These are phyloP conservation scores for Multifurca ochricompacta DNA, from an alignment of 768 basidiomycete genomes.

Conservation along the genomic window DNA sequence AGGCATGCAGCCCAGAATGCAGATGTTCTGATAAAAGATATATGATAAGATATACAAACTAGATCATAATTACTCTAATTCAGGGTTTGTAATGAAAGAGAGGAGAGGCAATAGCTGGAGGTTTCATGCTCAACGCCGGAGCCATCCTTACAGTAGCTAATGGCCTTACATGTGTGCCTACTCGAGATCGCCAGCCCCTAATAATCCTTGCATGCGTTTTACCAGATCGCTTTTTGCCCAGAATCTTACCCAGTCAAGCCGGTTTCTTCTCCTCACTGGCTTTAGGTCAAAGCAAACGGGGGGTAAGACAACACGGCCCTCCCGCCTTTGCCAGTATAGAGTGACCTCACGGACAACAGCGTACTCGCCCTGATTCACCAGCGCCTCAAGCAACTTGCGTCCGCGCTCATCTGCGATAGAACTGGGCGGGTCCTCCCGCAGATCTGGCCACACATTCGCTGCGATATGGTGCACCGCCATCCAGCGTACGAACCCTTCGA, in stretches of 20 bases:
- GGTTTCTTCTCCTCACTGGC: conserved; percentile 12
- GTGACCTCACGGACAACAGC: conserved; percentile 47
- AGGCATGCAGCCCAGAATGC: too few species aligned
- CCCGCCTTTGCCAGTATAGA: conserved; percentile 43
- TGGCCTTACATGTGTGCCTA: background rate
- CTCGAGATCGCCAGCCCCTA: background rate
- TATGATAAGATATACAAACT: too few species aligned
- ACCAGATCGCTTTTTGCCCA: conserved; percentile 20
- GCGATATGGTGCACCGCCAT: conserved; percentile 78
- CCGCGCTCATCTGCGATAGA: conserved; percentile 29
- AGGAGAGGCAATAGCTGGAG: too few species aligned
- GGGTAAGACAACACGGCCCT: conserved; percentile 34
- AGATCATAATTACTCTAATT: too few species aligned
- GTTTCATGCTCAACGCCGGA: too few species aligned
- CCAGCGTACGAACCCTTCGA: conserved; percentile 53
- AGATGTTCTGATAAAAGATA: too few species aligned
- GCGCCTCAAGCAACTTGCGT: conserved; percentile 40
- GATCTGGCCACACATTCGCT: conserved; percentile 64
- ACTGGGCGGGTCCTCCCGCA: conserved; percentile 23
- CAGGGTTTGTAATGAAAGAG: too few species aligned
- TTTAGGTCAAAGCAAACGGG: conserved; percentile 43
- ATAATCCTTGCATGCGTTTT: conserved; percentile 22
- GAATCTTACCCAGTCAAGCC: conserved; percentile 23
- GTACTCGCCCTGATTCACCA: conserved; percentile 43
- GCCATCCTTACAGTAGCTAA: too few species aligned